phyloP scores from a whole-genome alignment of 345 rosid species.

The Raphanus sativus region DNA sequence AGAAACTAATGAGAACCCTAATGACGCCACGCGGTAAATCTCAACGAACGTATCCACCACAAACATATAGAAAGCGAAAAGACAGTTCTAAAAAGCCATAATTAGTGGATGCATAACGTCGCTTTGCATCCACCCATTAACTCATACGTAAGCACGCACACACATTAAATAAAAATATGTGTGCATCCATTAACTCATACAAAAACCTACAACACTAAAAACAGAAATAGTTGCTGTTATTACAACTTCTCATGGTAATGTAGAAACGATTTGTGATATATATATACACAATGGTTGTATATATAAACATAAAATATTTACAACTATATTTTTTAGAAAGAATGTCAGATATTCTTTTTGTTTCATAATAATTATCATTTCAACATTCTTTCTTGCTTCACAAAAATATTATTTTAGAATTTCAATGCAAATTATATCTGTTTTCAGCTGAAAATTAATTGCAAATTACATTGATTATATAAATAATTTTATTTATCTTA shows the following conservation, averaged over 20 bases:
- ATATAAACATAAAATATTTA: too few species aligned
- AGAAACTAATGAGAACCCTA: neutral
- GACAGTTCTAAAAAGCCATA: slow-evolving; percentile 11
- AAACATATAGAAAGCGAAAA: slow-evolving; percentile 4
- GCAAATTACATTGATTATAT: too few species aligned
- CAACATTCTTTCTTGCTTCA: too few species aligned
- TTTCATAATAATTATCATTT: too few species aligned
- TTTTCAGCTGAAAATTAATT: too few species aligned
- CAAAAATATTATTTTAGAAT: too few species aligned
- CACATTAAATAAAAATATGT: neutral
- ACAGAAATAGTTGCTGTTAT: neutral
- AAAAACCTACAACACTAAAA: neutral
- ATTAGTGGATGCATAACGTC: slow-evolving; percentile 18
- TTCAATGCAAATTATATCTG: too few species aligned
- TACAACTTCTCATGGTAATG: neutral
- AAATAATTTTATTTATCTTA: too few species aligned
- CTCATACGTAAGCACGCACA: slow-evolving; percentile 5
- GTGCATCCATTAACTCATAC: too few species aligned
- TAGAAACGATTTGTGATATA: neutral
- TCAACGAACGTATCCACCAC: slow-evolving; percentile 32
- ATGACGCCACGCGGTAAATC: slow-evolving; percentile 26
- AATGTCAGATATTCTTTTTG: too few species aligned
- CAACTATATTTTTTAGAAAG: too few species aligned
- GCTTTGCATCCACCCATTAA: slow-evolving; percentile 20
- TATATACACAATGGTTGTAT: too few species aligned